Evolutionary conservation across 768 basidiomycete species (phyloP).

Genomic region (Phlegmacium glaucopus): DNA sequence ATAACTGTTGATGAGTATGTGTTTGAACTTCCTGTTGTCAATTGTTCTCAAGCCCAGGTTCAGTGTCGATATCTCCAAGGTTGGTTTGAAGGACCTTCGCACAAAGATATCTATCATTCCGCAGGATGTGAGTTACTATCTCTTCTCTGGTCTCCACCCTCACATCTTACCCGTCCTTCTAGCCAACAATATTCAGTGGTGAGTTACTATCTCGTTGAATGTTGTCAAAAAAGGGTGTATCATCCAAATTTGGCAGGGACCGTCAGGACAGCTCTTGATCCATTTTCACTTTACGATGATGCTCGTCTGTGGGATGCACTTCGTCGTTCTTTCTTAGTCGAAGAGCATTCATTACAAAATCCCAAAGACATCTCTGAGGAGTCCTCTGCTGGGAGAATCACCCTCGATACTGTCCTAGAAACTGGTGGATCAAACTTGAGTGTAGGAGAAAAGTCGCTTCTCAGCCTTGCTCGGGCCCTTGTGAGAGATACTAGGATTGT

Average conservation of each 20-base stretch:
- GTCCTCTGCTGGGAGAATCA: conserved; percentile 32
- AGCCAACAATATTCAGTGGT: conserved; percentile 60
- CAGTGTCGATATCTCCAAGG: conserved; percentile 61
- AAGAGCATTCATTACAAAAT: conserved; percentile 32
- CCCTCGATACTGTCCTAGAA: conserved; percentile 73
- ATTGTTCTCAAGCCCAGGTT: conserved; percentile 11
- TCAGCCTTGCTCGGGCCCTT: conserved; percentile 77
- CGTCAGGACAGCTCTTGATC: conserved; percentile 54
- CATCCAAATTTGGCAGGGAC: conserved; percentile 42
- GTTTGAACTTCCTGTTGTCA: background rate
- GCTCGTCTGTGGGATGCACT: conserved; percentile 71
- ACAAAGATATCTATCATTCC: conserved; percentile 63
- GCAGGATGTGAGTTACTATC: conserved; percentile 39
- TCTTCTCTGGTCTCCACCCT: background rate
- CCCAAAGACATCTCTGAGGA: conserved; percentile 41
- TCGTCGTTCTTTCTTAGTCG: conserved; percentile 48
- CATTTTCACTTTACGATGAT: conserved; percentile 62
- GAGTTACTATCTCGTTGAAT: conserved; percentile 7
- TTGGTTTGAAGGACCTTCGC: conserved; percentile 64
- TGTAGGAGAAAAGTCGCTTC: conserved; percentile 67
- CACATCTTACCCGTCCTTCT: background rate
- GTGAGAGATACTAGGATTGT: conserved; percentile 75
- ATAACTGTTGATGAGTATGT: conserved; percentile 63
- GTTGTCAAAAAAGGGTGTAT: conserved; percentile 25
- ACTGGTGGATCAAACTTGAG: conserved; percentile 74